A percentile compares a stretch with the other conserved stretches of the same genome.
Evolutionary conservation across 257 asterid genomes (phyloP).

Genomic region (Pogostemon cablin): DNA sequence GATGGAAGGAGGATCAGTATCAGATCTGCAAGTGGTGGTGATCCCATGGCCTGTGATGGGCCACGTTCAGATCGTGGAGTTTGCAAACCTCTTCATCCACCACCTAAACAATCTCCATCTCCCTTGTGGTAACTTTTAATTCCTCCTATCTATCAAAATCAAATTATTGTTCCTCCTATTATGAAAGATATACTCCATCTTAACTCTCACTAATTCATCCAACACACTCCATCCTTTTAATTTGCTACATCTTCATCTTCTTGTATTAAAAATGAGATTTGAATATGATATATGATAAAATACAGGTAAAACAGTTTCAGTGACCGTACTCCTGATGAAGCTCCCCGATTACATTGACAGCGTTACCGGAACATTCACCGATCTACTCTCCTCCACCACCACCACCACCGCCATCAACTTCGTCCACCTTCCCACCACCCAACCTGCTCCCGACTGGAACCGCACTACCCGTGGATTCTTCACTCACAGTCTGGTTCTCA

Average conservation of each 20-base stretch:
- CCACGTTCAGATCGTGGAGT: conserved; percentile 59
- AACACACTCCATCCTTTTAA: too few relatives aligned
- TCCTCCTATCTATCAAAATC: neutral
- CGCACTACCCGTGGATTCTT: conserved; percentile 60
- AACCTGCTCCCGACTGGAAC: conserved; percentile 66
- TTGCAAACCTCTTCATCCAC: conserved; percentile 51
- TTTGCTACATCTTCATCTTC: too few relatives aligned
- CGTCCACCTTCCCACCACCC: conserved; percentile 50
- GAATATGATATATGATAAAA: neutral
- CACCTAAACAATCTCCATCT: conserved; percentile 37
- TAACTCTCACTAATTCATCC: too few relatives aligned
- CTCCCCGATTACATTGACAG: conserved; percentile 61
- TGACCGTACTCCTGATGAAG: conserved; percentile 53
- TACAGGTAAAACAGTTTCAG: conserved; percentile 36
- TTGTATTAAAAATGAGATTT: too few relatives aligned
- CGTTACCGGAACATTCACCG: conserved; percentile 52
- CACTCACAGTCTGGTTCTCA: conserved; percentile 47
- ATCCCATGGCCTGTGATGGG: conserved; percentile 66
- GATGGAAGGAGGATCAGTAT: too few relatives aligned
- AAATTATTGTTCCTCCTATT: neutral
- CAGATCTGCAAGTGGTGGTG: too few relatives aligned
- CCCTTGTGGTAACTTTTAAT: conserved; percentile 27
- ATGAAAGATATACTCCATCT: too few relatives aligned
- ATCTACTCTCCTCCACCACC: conserved; percentile 42
- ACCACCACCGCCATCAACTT: conserved; percentile 40